Percentiles rank a stretch among this genome's conserved stretches.
These are phyloP conservation scores for Lagenidium sp. DNA, from an alignment of 352 stramenopile species.

Conservation along the genomic window DNA sequence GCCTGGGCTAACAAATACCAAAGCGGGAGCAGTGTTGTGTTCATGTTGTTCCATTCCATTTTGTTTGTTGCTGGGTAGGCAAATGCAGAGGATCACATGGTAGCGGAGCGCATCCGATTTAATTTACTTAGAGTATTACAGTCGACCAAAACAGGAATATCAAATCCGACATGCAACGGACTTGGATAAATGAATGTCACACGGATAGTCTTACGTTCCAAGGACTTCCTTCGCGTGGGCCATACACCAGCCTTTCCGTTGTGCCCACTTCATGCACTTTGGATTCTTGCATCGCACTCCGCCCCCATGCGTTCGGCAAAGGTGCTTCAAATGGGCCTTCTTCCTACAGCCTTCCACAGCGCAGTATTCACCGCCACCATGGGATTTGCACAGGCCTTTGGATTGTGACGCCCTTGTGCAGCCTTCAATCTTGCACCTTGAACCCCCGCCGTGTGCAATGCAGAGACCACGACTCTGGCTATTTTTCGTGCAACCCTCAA, in stretches of 20 bases:
- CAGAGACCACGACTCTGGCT: constrained; percentile 80
- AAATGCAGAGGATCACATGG: too few species aligned
- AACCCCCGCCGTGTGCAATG: constrained; percentile 77
- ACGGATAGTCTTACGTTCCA: constrained; percentile 20
- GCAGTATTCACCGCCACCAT: constrained; percentile 76
- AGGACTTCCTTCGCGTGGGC: constrained; percentile 77
- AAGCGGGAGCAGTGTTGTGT: too few species aligned
- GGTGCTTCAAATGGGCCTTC: constrained; percentile 80
- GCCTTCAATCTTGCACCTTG: constrained; percentile 65
- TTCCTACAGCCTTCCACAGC: constrained; percentile 75
- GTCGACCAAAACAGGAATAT: constrained; percentile 4
- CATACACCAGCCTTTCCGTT: constrained; percentile 87
- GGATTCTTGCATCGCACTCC: constrained; percentile 72
- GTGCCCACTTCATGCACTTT: constrained; percentile 80
- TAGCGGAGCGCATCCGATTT: too few species aligned
- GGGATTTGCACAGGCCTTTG: constrained; percentile 79
- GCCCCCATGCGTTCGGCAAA: constrained; percentile 82
- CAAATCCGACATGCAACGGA: not conserved
- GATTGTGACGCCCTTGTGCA: constrained; percentile 79
- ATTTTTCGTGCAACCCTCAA: constrained; percentile 82
- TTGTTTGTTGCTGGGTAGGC: too few species aligned
- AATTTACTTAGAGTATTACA: too few species aligned
- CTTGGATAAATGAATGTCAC: too few species aligned
- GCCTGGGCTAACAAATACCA: too few species aligned
- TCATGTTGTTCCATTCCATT: too few species aligned